Evolutionary conservation across 2,329 filamentous ascomycete genomes (phyloP), one percentile per base, ranked within the genome.

Genomic region (Ophiostoma australiae): DNA sequence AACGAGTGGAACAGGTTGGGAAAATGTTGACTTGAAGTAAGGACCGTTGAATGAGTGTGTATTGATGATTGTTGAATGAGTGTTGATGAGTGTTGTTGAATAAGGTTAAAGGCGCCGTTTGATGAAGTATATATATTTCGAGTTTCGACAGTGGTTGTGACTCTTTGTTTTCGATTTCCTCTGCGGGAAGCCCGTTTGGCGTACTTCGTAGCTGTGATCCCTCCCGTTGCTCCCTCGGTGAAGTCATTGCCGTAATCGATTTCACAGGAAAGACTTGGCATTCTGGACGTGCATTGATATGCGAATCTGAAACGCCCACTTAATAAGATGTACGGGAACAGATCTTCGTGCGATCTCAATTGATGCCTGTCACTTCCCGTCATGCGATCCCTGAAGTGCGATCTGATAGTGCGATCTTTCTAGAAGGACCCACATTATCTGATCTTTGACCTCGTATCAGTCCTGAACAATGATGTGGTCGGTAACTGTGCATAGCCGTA

Each of bases 261-360:
- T 23, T 4, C 1, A n/a, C n/a, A 27, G 23, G 52, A n/a, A 6
- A 27, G n/a, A 23, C 52, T 55, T 27, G 52, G 52, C 13, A 61
- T 31, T 27, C 11, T 27, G 8, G 35, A 39, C 37, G 35, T 66
- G 63, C 63, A 66, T 66, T 66, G 35, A 66, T 66, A 23, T 10
- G 31, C 61, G 20, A 17, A 65, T 65, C 61, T 65, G 61, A 65
- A 65, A 65, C 33, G 7, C 13, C 31, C 61, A 35, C 61, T 37
- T 65, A n/a, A 65, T 65, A 65, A 65, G 61, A 65, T 65, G 33
- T 65, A 10, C 61, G 31, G 33, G 17, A 35, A 35, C n/a, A 58
- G 52, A 58, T 58, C 23, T n/a, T 27, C 44, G 17, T 65, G 61
- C 15, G 31, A 65, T 17, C 27, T 63, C 27, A 31, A 63, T 33